These are phyloP conservation scores for Leucosporidium yakuticum DNA, from an alignment of 768 basidiomycete genomes.

Conservation along the genomic window DNA sequence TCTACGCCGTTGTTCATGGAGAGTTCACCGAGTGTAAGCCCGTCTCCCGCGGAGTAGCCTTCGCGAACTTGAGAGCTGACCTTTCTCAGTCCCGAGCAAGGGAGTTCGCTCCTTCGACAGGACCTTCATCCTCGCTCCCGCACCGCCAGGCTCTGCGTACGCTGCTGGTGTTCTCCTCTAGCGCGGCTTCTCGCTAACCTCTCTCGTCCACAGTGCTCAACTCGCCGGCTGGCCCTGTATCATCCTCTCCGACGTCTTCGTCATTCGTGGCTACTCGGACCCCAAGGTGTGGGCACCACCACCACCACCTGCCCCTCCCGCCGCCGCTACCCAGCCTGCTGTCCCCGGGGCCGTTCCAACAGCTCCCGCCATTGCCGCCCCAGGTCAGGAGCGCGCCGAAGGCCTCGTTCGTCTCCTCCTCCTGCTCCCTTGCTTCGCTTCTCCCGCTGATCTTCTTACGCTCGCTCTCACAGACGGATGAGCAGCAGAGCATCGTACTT, in stretches of 20 bases:
- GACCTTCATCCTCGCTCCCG: conserved; percentile 77
- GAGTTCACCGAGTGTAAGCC: conserved; percentile 81
- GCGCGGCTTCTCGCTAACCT: neutral
- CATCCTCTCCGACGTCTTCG: conserved; percentile 81
- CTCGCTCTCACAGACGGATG: conserved; percentile 52
- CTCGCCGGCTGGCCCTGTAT: conserved; percentile 80
- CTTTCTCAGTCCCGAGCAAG: conserved; percentile 56
- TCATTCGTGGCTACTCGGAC: conserved; percentile 75
- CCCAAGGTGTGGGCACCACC: conserved; percentile 65
- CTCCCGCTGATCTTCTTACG: conserved; percentile 1
- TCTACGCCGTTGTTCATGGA: conserved; percentile 75
- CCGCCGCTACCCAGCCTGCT: conserved; percentile 38
- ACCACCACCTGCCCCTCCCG: conserved; percentile 41
- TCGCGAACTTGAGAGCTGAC: neutral
- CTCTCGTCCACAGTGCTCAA: conserved; percentile 55
- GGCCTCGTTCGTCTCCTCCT: conserved; percentile 21
- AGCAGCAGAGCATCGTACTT: conserved; percentile 63
- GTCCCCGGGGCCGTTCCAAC: conserved; percentile 12
- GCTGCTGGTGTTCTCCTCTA: conserved; percentile 41
- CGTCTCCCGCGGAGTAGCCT: neutral
- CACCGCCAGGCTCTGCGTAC: conserved; percentile 73
- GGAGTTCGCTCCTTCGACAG: conserved; percentile 90
- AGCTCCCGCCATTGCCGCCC: neutral
- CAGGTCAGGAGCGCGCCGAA: conserved; percentile 18
- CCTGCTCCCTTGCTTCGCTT: neutral